Percentiles rank a stretch among this genome's conserved stretches.
Conservation (phyloP, 176 grass and related monocot species). For the Eleusine indica region DNA sequence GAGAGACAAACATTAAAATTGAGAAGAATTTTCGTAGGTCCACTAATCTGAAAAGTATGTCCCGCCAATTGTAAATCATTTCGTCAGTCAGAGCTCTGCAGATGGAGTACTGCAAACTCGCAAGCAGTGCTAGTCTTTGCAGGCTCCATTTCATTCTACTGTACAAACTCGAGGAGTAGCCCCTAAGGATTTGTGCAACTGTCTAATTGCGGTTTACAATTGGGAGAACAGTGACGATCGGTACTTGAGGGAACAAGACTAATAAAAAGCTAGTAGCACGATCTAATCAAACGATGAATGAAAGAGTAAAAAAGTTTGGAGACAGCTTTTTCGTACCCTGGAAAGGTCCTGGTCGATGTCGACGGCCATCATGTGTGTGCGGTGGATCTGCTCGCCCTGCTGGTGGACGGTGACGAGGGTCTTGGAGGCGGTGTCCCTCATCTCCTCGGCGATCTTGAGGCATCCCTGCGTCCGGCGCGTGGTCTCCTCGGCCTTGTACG, state of each 20-base stretch:
- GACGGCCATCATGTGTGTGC: constrained; percentile 68
- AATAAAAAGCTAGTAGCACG: not conserved
- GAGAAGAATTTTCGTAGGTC: not conserved
- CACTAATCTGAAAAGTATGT: not conserved
- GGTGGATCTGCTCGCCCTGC: constrained; percentile 82
- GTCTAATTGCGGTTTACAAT: not conserved
- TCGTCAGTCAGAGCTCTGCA: not conserved
- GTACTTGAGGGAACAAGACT: not conserved
- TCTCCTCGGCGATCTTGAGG: constrained; percentile 83
- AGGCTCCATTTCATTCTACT: not conserved
- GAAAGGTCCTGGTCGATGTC: constrained; percentile 91
- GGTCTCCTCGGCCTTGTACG: constrained; percentile 82
- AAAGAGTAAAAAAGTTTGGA: not conserved
- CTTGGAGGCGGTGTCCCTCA: constrained; percentile 73
- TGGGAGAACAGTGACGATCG: not conserved
- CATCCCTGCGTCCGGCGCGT: constrained; percentile 60
- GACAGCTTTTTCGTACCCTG: constrained; percentile 48
- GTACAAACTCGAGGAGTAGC: not conserved
- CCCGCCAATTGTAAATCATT: not conserved
- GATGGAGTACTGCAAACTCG: not conserved
- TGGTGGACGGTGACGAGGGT: constrained; percentile 85
- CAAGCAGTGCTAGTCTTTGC: not conserved
- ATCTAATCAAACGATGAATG: not conserved
- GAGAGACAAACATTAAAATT: not conserved
- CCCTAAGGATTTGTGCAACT: not conserved